Evolutionary conservation across 208 protist genomes (phyloP), one percentile per base, ranked within the genome.

Genomic region (Acanthamoeba rhysodes): DNA sequence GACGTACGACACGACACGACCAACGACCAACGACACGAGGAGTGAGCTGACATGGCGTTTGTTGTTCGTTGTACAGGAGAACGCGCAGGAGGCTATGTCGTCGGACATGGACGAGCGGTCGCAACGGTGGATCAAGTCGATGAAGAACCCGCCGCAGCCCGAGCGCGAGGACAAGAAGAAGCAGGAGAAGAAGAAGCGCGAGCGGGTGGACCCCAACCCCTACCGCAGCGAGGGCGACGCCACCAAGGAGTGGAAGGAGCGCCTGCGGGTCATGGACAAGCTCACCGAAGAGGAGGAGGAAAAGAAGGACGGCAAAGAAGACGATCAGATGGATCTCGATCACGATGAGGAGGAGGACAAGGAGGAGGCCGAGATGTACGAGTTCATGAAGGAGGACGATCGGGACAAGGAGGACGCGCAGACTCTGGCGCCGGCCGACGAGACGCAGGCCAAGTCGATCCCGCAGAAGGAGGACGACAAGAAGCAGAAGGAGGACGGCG

Each of bases 241-340:
- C 48, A 78, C 97, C 18, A 95, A 98, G 66, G 48, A 96, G 37
- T 99, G 98, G 98, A 96, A 97, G 59, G 94, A 98, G 76, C 96
- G 96, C 18, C 88, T 98, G 16, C 95, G 98, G 14, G 57, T 98
- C 18, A 27, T 97, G 4, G 92, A 98, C 55, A 85, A 97, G 22
- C 29, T 94, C 41, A 82, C 94, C 2, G 87, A 97, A 24, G 55
- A 97, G 29, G 50, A 97, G 37, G 92, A 98, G 68, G 96, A 98
- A 55, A 96, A 98, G 62, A 72, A 97, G 32, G 90, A 98, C 14
- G 96, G 96, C 34, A 97, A 98, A 96, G 97, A 95, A 2, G 97
- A 98, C 59, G 96, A 96, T 37, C 90, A 97, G 55, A 94, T 93
- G 64, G 92, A 95, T 32, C 95, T 72, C 14, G 95, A 97, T n/a